Conservation (phyloP, 139 green algal species). For the Coccomyxa sp. region DNA sequence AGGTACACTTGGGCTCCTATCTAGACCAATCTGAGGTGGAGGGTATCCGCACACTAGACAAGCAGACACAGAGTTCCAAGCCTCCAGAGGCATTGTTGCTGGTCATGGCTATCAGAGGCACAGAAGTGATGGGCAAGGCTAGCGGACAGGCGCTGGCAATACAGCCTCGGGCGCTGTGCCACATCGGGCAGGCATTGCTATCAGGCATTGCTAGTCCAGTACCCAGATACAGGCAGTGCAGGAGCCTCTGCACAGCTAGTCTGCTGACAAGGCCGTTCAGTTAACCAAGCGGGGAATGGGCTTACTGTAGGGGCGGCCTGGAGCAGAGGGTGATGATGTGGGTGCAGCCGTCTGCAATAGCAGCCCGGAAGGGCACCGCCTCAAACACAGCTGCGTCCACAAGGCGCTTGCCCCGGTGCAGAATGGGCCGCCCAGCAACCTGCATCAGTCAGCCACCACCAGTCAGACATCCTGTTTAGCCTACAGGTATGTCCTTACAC, state of each 20-base stretch:
- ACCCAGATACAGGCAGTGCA: background rate
- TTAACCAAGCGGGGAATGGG: background rate
- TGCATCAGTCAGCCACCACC: background rate
- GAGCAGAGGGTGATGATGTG: slow-evolving; percentile 78
- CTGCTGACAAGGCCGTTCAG: background rate
- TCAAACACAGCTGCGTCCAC: slow-evolving; percentile 91
- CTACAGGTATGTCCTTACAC: background rate
- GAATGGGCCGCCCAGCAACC: background rate
- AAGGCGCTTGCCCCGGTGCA: slow-evolving; percentile 41
- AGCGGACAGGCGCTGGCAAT: too few relatives aligned
- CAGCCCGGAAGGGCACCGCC: slow-evolving; percentile 45
- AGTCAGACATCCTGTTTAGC: background rate
- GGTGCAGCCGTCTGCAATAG: slow-evolving; percentile 79
- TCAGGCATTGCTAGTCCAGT: too few relatives aligned
- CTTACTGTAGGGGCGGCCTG: slow-evolving; percentile 26
- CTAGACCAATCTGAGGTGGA: too few relatives aligned
- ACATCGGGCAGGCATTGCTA: too few relatives aligned
- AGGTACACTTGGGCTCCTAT: too few relatives aligned
- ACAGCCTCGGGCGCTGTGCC: too few relatives aligned
- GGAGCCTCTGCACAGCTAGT: too few relatives aligned
- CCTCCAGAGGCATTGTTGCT: too few relatives aligned
- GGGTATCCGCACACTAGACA: too few relatives aligned
- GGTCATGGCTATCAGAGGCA: too few relatives aligned
- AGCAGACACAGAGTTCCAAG: too few relatives aligned
- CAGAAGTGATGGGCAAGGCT: too few relatives aligned